Evolutionary conservation across 805 yeast species (phyloP), one percentile per base, ranked within the genome.

Genomic region (Limtongia smithiae): DNA sequence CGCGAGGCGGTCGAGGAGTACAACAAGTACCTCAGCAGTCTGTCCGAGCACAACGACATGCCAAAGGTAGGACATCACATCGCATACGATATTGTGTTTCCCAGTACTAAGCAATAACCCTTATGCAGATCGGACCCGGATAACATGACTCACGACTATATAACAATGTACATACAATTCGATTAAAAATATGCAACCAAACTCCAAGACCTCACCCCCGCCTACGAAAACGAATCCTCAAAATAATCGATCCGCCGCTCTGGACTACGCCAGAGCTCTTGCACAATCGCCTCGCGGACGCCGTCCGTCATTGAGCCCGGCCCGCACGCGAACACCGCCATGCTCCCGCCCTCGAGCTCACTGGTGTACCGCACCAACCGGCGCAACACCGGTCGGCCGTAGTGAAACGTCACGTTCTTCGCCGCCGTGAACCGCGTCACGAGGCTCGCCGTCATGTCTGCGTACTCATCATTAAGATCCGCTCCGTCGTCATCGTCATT

Each of bases 171-270:
- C 21, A 20, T 14, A 14, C 18, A 32, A n/a, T 20, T 20, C n/a
- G 21, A 17, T 18, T n/a, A 21, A 35, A 35, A 7, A 11, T n/a
- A 24, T 22, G 27, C 11, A 17, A 24, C n/a, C 30, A 12, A 20
- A 8, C n/a, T 24, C 8, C 12, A 17, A 2, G 11, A 8, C 25
- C 12, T 12, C 12, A 12, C 22, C 14, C 38, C 9, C 25, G 18
- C 25, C n/a, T 62, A 81, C 94, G 95, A 85, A 12, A 76, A 88
- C 41, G 83, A 73, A 61, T 84, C 90, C 63, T 87, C 95, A 61
- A 72, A 81, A 60, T 81, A 81, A 53, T 83, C 90, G 17, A 85
- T 76, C 37, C 69, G 85, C 73, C 38, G 74, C 69, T 14, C 72
- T 63, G 47, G 47, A 44, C 68, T 63, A 44, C 69, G 50, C 30